A percentile compares a stretch with the other conserved stretches of the same genome.
phyloP scores from a whole-genome alignment of 2,329 filamentous ascomycete genomes.

The Ophiosphaerella herpotricha region DNA sequence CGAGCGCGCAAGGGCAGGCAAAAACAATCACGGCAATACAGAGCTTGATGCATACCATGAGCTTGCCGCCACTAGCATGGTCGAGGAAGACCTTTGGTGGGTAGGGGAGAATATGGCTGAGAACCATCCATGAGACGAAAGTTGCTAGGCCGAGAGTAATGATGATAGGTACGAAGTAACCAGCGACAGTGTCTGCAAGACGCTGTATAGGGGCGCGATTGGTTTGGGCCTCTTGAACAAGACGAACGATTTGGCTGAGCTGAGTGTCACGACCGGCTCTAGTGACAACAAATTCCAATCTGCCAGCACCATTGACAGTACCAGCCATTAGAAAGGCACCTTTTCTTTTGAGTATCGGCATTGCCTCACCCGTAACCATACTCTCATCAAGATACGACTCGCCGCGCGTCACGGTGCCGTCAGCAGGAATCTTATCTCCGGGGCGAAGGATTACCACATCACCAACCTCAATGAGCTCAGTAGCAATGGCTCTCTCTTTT shows the following conservation, averaged over 20 bases:
- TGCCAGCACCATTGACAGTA: constrained; percentile 91
- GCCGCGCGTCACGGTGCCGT: constrained; percentile 83
- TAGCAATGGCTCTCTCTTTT: constrained; percentile 87
- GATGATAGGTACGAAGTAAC: constrained; percentile 92
- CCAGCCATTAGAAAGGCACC: constrained; percentile 83
- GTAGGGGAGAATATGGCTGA: constrained; percentile 81
- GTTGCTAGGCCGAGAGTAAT: constrained; percentile 82
- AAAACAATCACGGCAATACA: constrained; percentile 99
- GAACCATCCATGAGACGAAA: constrained; percentile 90
- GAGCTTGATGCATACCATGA: constrained; percentile 96
- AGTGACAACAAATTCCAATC: constrained; percentile 89
- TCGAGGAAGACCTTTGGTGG: constrained; percentile 89
- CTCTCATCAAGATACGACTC: constrained; percentile 96
- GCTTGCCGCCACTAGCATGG: constrained; percentile 79
- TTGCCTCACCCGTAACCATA: constrained; percentile 97
- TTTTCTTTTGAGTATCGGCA: constrained; percentile 88
- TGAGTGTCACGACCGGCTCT: constrained; percentile 93
- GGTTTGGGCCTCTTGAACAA: constrained; percentile 98
- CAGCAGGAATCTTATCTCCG: constrained; percentile 94
- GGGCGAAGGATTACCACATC: constrained; percentile 92
- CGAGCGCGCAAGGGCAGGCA: constrained; percentile 95
- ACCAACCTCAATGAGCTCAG: constrained; percentile 89
- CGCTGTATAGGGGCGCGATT: constrained; percentile 92
- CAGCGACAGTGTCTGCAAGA: constrained; percentile 86
- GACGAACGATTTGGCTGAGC: constrained; percentile 94